Conservation (phyloP, 192 early-diverging fungal species). For the Coemansia sp. region DNA sequence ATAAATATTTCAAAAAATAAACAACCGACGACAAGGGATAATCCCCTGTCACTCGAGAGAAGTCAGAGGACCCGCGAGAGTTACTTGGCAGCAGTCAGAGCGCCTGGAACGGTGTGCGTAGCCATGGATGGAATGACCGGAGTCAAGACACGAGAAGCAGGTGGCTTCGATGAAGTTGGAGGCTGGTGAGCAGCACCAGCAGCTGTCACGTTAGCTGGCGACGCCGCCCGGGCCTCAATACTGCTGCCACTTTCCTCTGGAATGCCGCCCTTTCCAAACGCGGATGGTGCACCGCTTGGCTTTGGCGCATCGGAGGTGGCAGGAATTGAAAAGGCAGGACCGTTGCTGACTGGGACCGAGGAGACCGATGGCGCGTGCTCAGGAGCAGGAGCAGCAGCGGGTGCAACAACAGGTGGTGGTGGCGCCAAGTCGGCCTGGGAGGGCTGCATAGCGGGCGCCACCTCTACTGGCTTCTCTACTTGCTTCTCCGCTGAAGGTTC, state of each 20-base stretch:
- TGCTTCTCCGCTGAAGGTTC: neutral
- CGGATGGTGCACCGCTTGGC: neutral
- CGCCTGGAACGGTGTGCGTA: slow-evolving; percentile 30
- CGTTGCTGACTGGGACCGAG: neutral
- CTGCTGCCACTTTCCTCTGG: neutral
- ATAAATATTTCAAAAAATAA: neutral
- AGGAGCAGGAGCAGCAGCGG: slow-evolving; percentile 11
- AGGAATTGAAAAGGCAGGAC: neutral
- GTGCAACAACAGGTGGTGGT: neutral
- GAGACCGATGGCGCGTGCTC: neutral
- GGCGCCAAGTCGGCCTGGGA: neutral
- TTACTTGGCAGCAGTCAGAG: slow-evolving; percentile 29
- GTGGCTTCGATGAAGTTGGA: neutral
- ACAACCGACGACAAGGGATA: neutral
- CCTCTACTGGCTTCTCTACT: slow-evolving; percentile 1
- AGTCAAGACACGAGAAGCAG: neutral
- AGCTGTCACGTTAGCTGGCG: neutral
- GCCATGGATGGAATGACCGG: slow-evolving; percentile 37
- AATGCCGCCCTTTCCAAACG: slow-evolving; percentile 2
- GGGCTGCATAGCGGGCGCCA: neutral
- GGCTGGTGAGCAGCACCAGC: neutral
- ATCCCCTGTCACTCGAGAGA: neutral
- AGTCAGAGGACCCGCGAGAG: neutral
- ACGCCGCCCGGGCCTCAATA: neutral
- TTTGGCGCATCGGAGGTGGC: neutral